Percentiles rank a stretch among this genome's conserved stretches.
Conservation (phyloP, 805 yeast species). For the Wickerhamomyces chaumierensis region DNA sequence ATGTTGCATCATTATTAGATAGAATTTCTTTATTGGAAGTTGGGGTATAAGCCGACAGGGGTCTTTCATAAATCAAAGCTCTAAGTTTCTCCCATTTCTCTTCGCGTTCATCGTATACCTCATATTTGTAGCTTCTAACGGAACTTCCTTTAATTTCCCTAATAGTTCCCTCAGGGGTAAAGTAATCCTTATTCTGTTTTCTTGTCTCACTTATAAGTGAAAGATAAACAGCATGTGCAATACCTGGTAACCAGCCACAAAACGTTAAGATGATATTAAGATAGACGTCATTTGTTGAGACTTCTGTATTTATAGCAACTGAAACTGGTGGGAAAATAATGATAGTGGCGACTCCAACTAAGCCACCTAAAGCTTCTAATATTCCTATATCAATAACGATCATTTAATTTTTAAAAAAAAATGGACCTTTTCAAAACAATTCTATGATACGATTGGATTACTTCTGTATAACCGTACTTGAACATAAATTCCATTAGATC, state of each 20-base stretch:
- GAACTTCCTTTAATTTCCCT: neutral
- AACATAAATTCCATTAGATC: too few relatives aligned
- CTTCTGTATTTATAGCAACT: neutral
- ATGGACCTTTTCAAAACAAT: neutral
- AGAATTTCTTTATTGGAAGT: too few relatives aligned
- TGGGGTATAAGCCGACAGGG: neutral
- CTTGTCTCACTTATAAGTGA: neutral
- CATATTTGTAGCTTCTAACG: neutral
- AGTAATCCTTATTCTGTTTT: neutral
- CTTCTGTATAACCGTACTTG: too few relatives aligned
- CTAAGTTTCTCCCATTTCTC: neutral
- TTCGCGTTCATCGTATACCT: neutral
- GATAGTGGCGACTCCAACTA: neutral
- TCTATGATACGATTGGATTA: too few relatives aligned
- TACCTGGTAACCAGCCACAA: neutral
- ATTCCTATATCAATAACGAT: neutral
- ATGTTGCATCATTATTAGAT: too few relatives aligned
- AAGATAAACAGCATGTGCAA: neutral
- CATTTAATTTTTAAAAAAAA: neutral
- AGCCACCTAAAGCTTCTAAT: neutral
- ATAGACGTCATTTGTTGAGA: neutral
- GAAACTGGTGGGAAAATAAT: neutral
- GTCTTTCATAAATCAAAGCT: neutral
- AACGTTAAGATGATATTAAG: neutral
- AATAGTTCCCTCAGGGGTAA: neutral